Evolutionary conservation across 805 yeast species (phyloP), one percentile per base, ranked within the genome.

Genomic region (Zygotorulaspora sp.): DNA sequence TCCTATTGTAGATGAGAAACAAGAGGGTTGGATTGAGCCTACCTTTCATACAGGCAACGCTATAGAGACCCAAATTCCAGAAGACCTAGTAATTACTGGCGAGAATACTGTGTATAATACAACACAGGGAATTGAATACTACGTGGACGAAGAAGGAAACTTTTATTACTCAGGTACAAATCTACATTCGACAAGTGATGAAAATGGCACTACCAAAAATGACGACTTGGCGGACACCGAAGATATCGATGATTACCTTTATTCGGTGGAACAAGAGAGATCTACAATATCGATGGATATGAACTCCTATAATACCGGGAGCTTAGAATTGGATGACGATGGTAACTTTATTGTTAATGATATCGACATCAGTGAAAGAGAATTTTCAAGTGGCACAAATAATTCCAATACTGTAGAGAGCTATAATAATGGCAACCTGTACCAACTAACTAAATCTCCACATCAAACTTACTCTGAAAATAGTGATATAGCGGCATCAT

Each of bases 91-190:
- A 15, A 25, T 43, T n/a, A 43, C 49, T 6, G 48, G 48, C 2
- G 49, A 44, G 10, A 47, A 44, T n/a, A 40, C 48, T 5, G 44
- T 48, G 2, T 54, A 48, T 40, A 52, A 50, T 17, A 39, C 38
- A 2, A 33, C 47, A 14, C 52, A 48, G 20, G 57, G 50, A 6
- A 30, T 57, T 13, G 45, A 45, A n/a, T 57, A 55, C 32, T 43
- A 19, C 10, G 43, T 55, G 6, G 57, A 45, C 16, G 41, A 37
- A 12, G 50, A 52, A 16, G 62, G 62, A 2, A 50, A 50, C 29
- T 53, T 46, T 26, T 53, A 43, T 25, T 57, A 49, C 33, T 50
- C 52, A 11, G 53, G 51, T 10, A 31, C 33, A 12, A 40, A 30
- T 17, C 20, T 38, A 9, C 36, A 42, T 6, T 32, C 42, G 4